Evolutionary conservation across 73 alveolate species (phyloP).

Genomic region (Tetrahymena thermophila): DNA sequence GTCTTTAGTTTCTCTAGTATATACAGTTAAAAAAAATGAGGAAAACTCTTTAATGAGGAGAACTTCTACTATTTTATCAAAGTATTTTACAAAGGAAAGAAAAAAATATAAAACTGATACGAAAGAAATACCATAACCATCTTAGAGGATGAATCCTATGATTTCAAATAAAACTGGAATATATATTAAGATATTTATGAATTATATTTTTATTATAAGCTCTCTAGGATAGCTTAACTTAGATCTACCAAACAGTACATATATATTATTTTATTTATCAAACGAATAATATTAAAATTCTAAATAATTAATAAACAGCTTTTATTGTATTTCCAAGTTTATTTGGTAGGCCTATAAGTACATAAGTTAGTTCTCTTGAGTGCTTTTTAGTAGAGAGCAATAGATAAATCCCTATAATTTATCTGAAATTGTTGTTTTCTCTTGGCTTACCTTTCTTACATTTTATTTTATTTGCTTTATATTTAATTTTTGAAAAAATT

Average conservation of each 20-base stretch:
- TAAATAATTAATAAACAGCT: neutral
- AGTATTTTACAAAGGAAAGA: too few species aligned
- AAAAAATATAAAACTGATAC: too few species aligned
- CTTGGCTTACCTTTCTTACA: neutral
- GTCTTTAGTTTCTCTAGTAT: neutral
- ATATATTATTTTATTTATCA: neutral
- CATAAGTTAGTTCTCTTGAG: neutral
- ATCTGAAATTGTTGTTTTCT: neutral
- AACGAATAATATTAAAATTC: neutral
- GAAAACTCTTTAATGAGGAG: neutral
- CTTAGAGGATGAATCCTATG: too few species aligned
- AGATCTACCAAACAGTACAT: neutral
- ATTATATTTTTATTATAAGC: conserved; percentile 7
- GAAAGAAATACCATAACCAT: too few species aligned
- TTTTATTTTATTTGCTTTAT: too few species aligned
- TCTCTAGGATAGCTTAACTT: conserved; percentile 1
- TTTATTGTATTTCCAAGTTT: conserved; percentile 3
- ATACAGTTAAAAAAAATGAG: neutral
- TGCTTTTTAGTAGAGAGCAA: neutral
- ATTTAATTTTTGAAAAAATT: too few species aligned
- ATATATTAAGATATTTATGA: conserved; percentile 7
- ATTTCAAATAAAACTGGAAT: neutral
- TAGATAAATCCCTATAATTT: neutral
- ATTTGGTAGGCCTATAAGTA: neutral
- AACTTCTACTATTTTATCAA: neutral